These are phyloP conservation scores for Pseudopithomyces maydicus DNA, from an alignment of 2,329 filamentous ascomycete species.

Conservation along the genomic window DNA sequence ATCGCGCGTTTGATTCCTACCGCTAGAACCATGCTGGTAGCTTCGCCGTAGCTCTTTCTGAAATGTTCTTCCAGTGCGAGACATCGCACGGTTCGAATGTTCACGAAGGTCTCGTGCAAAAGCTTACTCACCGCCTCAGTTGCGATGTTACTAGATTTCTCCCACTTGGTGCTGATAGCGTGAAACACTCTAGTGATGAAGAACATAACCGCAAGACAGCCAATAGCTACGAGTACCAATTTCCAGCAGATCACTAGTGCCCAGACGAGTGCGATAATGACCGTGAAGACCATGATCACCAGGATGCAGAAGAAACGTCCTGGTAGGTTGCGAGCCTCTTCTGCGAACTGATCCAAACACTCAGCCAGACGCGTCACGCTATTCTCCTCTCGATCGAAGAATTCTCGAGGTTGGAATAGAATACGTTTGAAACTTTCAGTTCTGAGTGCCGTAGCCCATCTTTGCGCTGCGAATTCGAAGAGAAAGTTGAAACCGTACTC, in stretches of 20 bases:
- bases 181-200: constrained; percentile 69
- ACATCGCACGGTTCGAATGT: constrained; percentile 78
- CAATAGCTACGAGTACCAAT: constrained; percentile 76
- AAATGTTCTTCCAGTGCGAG: constrained; percentile 78
- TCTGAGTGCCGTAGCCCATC: constrained; percentile 77
- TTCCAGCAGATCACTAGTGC: constrained; percentile 77
- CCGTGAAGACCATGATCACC: constrained; percentile 70
- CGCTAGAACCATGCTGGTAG: constrained; percentile 58
- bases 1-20: constrained; percentile 69
- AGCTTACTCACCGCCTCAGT: constrained; percentile 65
- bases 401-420: constrained; percentile 74
- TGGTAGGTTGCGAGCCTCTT: constrained; percentile 85
- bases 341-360: constrained; percentile 78
- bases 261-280: constrained; percentile 73
- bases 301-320: constrained; percentile 76
- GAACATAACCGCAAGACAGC: constrained; percentile 70
- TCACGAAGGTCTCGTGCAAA: constrained; percentile 75
- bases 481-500: constrained; percentile 72
- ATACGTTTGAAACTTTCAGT: constrained; percentile 70
- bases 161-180: constrained; percentile 71
- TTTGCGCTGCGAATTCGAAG: constrained; percentile 72
- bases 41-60: constrained; percentile 62
- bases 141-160: constrained; percentile 68
- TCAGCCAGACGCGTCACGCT: constrained; percentile 68
- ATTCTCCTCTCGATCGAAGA: constrained; percentile 76